Percentiles rank a stretch among this genome's conserved stretches.
These are phyloP conservation scores for Macrolepiota albuminosa DNA, from an alignment of 768 basidiomycete genomes.

Conservation along the genomic window DNA sequence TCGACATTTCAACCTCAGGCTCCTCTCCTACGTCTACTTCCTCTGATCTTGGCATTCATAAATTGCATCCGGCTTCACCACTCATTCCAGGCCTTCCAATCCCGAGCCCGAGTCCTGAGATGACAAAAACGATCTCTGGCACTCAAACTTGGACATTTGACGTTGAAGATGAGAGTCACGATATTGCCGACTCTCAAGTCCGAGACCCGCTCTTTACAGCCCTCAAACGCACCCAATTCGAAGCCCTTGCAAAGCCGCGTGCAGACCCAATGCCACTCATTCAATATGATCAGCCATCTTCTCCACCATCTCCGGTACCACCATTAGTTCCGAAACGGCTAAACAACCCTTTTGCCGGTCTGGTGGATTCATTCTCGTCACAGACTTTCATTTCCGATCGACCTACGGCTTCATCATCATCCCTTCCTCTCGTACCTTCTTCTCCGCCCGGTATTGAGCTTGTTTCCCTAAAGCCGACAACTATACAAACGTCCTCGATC, in stretches of 20 bases:
- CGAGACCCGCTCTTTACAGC: constrained; percentile 8
- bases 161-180: constrained; percentile 12
- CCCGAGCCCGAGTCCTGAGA: constrained; percentile 9
- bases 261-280: constrained; percentile 5
- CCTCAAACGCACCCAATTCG: constrained; percentile 11
- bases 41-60: constrained; percentile 19
- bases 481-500: background rate
- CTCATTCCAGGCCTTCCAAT: constrained; percentile 20
- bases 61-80: constrained; percentile 11
- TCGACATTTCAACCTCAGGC: constrained; percentile 17
- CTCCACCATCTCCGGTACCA: background rate
- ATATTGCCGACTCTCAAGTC: constrained; percentile 2
- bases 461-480: background rate
- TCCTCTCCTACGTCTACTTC: constrained; percentile 16
- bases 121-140: background rate
- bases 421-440: constrained; percentile 7
- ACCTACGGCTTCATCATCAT: constrained; percentile 4
- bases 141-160: constrained; percentile 14
- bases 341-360: constrained; percentile 9
- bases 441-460: constrained; percentile 8
- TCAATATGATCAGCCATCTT: background rate
- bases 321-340: constrained; percentile 6
- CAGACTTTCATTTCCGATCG: constrained; percentile 2
- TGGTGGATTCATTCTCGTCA: constrained; percentile 4
- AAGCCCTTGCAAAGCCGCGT: background rate